Evolutionary conservation across 352 stramenopile species (phyloP).

Genomic region (Phytophthora pini): DNA sequence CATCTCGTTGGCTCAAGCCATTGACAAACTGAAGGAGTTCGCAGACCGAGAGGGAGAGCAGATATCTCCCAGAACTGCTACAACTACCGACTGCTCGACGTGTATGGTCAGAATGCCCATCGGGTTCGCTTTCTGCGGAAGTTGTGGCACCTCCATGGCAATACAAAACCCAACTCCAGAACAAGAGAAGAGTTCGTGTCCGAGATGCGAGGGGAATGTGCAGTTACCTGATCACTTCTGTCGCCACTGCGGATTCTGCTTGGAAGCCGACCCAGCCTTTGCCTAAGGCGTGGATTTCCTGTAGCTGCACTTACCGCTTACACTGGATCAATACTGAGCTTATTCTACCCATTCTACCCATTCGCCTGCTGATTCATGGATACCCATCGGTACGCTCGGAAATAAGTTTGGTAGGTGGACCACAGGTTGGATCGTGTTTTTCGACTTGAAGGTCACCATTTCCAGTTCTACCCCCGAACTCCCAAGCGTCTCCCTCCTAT

Average conservation of each 20-base stretch:
- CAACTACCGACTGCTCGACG: not conserved
- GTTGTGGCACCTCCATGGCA: conserved; percentile 2
- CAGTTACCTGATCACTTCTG: not conserved
- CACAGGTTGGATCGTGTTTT: too few species aligned
- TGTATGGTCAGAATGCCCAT: not conserved
- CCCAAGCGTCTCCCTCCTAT: too few species aligned
- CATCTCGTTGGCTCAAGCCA: conserved; percentile 14
- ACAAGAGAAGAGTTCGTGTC: not conserved
- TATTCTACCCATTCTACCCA: not conserved
- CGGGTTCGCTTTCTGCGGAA: conserved; percentile 10
- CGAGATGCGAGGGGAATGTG: conserved; percentile 6
- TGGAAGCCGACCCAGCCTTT: not conserved
- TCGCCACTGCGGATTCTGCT: conserved; percentile 1
- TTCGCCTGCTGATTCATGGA: not conserved
- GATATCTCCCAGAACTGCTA: not conserved
- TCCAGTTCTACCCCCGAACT: too few species aligned
- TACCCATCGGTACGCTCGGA: not conserved
- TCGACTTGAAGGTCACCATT: too few species aligned
- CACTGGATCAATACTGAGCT: not conserved
- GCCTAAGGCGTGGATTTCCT: not conserved
- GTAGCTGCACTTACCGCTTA: not conserved
- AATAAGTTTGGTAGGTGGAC: not conserved
- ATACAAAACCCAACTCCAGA: not conserved
- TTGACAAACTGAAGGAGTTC: conserved; percentile 16
- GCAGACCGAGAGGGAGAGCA: conserved; percentile 17